phyloP scores from a whole-genome alignment of 1,284 basidiomycete genomes.

The Moesziomyces sp. region DNA sequence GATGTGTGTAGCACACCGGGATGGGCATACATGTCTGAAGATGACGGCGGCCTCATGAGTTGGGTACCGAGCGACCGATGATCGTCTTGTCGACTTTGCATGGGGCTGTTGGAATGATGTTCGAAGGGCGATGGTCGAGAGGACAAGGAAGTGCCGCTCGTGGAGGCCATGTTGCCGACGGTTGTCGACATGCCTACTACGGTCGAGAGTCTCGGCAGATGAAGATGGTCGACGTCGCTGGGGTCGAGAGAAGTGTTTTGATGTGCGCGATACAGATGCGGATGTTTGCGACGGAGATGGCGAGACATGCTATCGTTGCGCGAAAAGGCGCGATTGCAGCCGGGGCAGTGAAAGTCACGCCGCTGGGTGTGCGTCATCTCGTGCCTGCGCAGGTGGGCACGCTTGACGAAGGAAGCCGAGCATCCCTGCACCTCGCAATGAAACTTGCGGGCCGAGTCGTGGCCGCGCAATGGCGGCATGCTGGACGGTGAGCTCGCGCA shows the following conservation, averaged over 20 bases:
- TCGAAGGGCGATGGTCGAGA: constrained; percentile 24
- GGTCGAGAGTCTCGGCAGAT: constrained; percentile 1
- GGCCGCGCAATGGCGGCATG: constrained; percentile 40
- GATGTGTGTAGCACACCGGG: constrained; percentile 2
- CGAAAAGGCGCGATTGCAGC: constrained; percentile 36
- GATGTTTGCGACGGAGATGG: constrained; percentile 44
- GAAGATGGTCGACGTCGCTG: constrained; percentile 11
- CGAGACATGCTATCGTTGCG: constrained; percentile 47
- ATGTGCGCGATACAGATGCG: constrained; percentile 27
- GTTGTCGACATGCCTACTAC: constrained; percentile 6
- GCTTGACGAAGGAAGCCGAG: constrained; percentile 45
- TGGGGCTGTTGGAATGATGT: constrained; percentile 1
- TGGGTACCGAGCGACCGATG: constrained; percentile 3
- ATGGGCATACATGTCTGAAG: constrained; percentile 8
- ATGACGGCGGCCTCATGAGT: neutral
- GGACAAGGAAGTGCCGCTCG: constrained; percentile 12
- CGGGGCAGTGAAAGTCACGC: constrained; percentile 40
- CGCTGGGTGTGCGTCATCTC: constrained; percentile 47
- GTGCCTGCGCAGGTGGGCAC: constrained; percentile 43
- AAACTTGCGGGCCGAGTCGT: constrained; percentile 33
- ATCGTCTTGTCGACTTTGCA: constrained; percentile 7
- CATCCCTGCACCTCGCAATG: constrained; percentile 37
- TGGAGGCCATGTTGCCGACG: neutral
- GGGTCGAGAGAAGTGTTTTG: constrained; percentile 3
- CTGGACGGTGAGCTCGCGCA: neutral